Evolutionary conservation across 2,329 filamentous ascomycete species (phyloP).

Genomic region (Neopestalotiopsis rosae): DNA sequence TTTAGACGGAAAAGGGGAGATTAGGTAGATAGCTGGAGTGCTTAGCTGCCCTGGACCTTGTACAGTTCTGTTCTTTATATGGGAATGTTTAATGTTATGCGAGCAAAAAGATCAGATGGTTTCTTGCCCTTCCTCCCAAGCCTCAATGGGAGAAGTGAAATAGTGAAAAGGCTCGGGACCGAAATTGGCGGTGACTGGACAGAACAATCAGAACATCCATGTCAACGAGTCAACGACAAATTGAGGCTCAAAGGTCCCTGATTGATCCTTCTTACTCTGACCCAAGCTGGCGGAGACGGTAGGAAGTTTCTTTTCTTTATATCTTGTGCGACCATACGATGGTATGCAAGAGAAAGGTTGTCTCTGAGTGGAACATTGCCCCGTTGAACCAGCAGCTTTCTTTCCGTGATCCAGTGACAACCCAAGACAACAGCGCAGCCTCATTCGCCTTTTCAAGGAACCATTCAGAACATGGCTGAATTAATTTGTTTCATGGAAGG

Average conservation of each 20-base stretch:
- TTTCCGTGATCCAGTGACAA: background rate
- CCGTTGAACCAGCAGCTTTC: no score
- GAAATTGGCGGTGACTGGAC: background rate
- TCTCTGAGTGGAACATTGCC: no score
- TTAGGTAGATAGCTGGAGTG: background rate
- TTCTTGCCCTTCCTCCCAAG: background rate
- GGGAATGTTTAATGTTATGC: background rate
- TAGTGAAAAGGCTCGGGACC: background rate
- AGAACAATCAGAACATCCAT: background rate
- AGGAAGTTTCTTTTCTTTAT: no score
- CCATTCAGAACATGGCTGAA: background rate
- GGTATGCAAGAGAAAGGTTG: no score
- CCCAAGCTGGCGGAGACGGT: no score
- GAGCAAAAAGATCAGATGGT: background rate
- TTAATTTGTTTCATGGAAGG: constrained; percentile 1
- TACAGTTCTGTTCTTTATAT: background rate
- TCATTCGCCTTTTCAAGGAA: background rate
- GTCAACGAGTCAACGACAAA: background rate
- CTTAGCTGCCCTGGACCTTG: background rate
- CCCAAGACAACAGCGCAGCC: background rate
- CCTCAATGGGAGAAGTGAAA: no score
- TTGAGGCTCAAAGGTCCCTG: background rate
- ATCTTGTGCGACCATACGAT: no score
- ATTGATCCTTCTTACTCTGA: no score
- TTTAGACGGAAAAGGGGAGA: background rate